Conservation (phyloP, 2,329 filamentous ascomycete species). For the Sporothrix luriei region DNA sequence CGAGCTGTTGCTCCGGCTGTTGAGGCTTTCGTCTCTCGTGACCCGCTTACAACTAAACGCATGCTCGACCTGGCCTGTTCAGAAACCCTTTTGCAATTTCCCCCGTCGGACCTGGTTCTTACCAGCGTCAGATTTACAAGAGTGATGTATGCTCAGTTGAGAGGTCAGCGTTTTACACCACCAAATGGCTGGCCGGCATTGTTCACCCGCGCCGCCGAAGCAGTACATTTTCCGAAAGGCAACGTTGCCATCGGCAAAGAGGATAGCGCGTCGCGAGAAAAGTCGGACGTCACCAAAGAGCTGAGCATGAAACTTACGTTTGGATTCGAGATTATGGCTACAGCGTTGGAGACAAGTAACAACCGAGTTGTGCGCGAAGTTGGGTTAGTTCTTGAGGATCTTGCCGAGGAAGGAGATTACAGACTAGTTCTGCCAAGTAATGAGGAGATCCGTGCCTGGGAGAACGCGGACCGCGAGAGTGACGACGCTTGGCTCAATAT, state of each 20-base stretch:
- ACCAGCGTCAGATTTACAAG: conserved; percentile 82
- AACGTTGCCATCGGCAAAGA: conserved; percentile 34
- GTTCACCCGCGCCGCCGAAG: conserved; percentile 39
- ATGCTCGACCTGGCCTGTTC: conserved; percentile 49
- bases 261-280: conserved; percentile 31
- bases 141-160: conserved; percentile 86
- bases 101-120: conserved; percentile 76
- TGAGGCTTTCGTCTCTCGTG: conserved; percentile 90
- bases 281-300: conserved; percentile 53
- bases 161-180: conserved; percentile 78
- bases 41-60: conserved; percentile 73
- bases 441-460: conserved; percentile 73
- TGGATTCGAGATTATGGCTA: conserved; percentile 85
- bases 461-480: conserved; percentile 64
- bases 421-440: conserved; percentile 65
- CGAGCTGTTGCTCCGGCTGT: conserved; percentile 78
- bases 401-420: conserved; percentile 68
- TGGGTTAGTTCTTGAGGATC: conserved; percentile 72
- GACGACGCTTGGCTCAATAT: conserved; percentile 92
- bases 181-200: conserved; percentile 56
- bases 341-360: conserved; percentile 67
- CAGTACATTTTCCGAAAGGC: conserved; percentile 26
- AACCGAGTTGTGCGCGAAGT: conserved; percentile 73
- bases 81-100: conserved; percentile 57
- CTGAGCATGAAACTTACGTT: conserved; percentile 87